Percentiles rank a stretch among this genome's conserved stretches.
These are phyloP conservation scores for Fusarium sp. DNA, from an alignment of 2,329 filamentous ascomycete species.

Conservation along the genomic window DNA sequence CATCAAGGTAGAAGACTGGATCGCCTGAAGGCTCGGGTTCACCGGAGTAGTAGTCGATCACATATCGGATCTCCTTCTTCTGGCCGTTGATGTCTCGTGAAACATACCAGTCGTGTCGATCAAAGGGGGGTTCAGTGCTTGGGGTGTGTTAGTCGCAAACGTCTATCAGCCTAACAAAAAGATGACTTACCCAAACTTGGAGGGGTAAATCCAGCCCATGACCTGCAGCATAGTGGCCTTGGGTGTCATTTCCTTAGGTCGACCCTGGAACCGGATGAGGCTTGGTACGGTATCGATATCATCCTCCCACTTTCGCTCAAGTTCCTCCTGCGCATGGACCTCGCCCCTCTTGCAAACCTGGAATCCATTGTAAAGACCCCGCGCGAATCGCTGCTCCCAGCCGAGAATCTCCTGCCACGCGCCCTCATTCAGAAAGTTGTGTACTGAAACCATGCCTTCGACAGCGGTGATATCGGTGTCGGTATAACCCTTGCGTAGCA, in stretches of 20 bases:
- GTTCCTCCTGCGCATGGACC: constrained; percentile 61
- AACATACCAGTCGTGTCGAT: constrained; percentile 97
- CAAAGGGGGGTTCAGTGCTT: constrained; percentile 87
- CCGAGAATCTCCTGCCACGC: constrained; percentile 95
- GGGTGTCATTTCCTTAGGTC: constrained; percentile 89
- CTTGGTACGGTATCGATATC: constrained; percentile 71
- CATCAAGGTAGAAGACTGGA: constrained; percentile 95
- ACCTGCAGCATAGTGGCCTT: constrained; percentile 88
- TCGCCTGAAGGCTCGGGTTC: constrained; percentile 85
- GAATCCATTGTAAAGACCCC: constrained; percentile 78
- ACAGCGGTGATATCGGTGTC: constrained; percentile 94
- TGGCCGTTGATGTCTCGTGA: constrained; percentile 75
- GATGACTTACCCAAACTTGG: constrained; percentile 75
- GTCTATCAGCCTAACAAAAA: background rate
- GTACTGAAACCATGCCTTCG: constrained; percentile 95
- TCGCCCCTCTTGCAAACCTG: constrained; percentile 79
- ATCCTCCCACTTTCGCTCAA: constrained; percentile 62
- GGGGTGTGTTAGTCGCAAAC: constrained; percentile 29
- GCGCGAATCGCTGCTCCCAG: constrained; percentile 88
- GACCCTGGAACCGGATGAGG: constrained; percentile 86
- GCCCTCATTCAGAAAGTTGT: constrained; percentile 98
- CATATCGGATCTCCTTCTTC: constrained; percentile 84
- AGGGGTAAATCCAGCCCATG: constrained; percentile 81
- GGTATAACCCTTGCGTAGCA: constrained; percentile 93
- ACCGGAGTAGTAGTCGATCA: constrained; percentile 96